Base-by-base conservation (phyloP, 2,329 filamentous ascomycete species). In the Tolypocladium guangdongense region DNA sequence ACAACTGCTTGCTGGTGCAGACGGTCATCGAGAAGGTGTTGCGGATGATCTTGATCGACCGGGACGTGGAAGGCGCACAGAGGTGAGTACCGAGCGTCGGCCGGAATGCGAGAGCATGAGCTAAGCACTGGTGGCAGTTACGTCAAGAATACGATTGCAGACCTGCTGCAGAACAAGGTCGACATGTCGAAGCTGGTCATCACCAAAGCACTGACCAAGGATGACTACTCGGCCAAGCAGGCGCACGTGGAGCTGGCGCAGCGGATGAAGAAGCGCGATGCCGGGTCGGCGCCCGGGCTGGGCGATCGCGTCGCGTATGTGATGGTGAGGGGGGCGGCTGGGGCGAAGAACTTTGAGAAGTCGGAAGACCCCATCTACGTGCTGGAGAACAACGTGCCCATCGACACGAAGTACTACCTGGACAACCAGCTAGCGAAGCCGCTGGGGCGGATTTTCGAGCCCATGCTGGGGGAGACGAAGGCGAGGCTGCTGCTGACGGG, bases 141-240 rank as follows among this genome's bases (percentile, higher is more conserved):
- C 63, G 93, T 99, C 71, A 97, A 96, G 71, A 83, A 93, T 58
- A 96, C 87, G 46, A 99, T 99, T 65, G 88, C 93, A 10, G 90
- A 96, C 66, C 79, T 99, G 20, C 76, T 99, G 39, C 93, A 97
- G 66, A 99, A 99, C 76, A 96, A 95, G 70, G 78, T 99, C 62
- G 93, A 99, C 72, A 95, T 99, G 88, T 96, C 92, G 38, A 97
- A 99, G 70, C 84, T 99, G 20, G 95, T 99, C 68, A 99, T 99
- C 65, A 99, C 93, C 32, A 99, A 99, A 72, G 93, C 93, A 0
- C 78, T 99, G 24, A 87, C 92, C 16, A 99, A 99, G 68, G 82
- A 83, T 43, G 86, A 89, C 65, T 99, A 99, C 68, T 83, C 85
- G 12, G 87, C 84, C 51, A 97, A 96, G 70, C 92, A 97, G 74